Evolutionary conservation across 768 basidiomycete species (phyloP).

Genomic region (Collybia nuda): DNA sequence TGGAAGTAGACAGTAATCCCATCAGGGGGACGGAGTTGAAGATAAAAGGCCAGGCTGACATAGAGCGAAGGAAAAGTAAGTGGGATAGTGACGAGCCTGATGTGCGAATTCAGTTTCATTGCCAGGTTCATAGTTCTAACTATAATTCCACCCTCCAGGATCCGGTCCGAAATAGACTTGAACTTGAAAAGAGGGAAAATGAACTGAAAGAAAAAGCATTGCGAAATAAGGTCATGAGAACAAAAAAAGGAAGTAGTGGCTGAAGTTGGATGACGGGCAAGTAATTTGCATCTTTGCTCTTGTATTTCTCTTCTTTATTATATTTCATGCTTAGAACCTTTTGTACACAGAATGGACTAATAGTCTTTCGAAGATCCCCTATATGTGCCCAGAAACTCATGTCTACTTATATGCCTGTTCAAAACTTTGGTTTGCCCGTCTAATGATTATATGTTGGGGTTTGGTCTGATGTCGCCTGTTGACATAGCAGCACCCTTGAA

Average conservation of each 20-base stretch:
- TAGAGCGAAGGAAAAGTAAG: constrained; percentile 52
- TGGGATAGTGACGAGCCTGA: constrained; percentile 42
- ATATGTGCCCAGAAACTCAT: neutral
- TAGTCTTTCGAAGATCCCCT: neutral
- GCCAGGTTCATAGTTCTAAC: constrained; percentile 1
- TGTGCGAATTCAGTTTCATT: constrained; percentile 18
- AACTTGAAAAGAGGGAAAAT: constrained; percentile 69
- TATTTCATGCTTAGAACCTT: constrained; percentile 14
- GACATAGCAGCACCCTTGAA: neutral
- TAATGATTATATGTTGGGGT: constrained; percentile 8
- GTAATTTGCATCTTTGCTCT: constrained; percentile 6
- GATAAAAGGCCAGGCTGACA: constrained; percentile 73
- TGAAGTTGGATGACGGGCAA: constrained; percentile 8
- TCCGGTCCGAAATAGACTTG: constrained; percentile 27
- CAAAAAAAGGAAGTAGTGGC: constrained; percentile 47
- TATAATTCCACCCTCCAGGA: constrained; percentile 15
- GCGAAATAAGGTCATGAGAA: constrained; percentile 78
- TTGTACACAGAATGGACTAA: constrained; percentile 12
- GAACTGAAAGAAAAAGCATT: constrained; percentile 81
- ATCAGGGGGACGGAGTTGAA: constrained; percentile 51
- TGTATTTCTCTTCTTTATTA: constrained; percentile 4
- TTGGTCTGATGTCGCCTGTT: constrained; percentile 1
- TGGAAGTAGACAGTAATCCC: constrained; percentile 33
- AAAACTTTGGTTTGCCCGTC: constrained; percentile 4
- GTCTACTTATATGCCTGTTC: neutral